phyloP scores from a whole-genome alignment of 2,329 filamentous ascomycete species.

The Verticillium zaregamsianum region DNA sequence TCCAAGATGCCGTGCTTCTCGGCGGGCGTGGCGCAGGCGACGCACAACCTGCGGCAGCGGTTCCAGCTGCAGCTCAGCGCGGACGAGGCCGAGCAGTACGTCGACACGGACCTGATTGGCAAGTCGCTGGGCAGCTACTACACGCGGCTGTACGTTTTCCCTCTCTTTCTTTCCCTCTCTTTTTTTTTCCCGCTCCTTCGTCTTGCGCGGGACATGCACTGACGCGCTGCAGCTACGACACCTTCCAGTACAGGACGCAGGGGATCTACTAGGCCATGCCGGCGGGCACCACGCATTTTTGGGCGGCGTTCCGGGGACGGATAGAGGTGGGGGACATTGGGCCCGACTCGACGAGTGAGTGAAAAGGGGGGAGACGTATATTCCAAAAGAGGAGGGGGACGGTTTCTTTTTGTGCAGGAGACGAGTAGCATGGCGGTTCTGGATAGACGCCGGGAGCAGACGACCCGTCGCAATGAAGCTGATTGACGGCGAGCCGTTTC shows the following conservation, averaged over 20 bases:
- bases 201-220: slow-evolving; percentile 15
- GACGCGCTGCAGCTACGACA: slow-evolving; percentile 60
- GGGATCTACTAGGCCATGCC: slow-evolving; percentile 65
- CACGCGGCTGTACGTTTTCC: slow-evolving; percentile 67
- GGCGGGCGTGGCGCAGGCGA: slow-evolving; percentile 67
- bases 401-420: not conserved
- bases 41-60: slow-evolving; percentile 63
- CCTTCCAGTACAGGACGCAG: slow-evolving; percentile 83
- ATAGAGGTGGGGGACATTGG: not conserved
- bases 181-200: not conserved
- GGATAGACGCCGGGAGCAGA: slow-evolving; percentile 5
- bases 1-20: slow-evolving; percentile 83
- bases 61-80: slow-evolving; percentile 81
- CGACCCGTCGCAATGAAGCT: not conserved
- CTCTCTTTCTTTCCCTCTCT: not conserved
- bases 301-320: not conserved
- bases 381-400: not conserved
- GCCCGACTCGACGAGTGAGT: not conserved
- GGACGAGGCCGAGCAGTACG: slow-evolving; percentile 76
- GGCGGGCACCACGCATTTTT: not conserved
- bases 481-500: not conserved
- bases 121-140: slow-evolving; percentile 87
- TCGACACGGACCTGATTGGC: slow-evolving; percentile 72
- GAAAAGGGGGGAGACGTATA: not conserved
- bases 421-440: slow-evolving; percentile 1